Evolutionary conservation across 2,329 filamentous ascomycete genomes (phyloP).

Genomic region (Hypoxylon sp.): DNA sequence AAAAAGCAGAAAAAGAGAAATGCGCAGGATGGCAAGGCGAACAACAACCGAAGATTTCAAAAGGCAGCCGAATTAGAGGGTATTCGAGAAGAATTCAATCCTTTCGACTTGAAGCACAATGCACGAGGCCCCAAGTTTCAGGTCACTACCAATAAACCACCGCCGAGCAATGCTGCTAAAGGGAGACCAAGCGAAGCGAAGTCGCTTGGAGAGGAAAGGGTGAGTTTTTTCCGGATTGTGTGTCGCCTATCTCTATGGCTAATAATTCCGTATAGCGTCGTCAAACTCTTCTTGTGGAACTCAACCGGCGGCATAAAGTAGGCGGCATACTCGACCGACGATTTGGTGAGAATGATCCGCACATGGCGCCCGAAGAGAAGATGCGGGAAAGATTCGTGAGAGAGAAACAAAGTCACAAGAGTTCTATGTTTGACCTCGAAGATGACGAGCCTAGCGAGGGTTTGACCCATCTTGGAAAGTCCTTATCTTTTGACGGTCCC

Average conservation of each 20-base stretch:
- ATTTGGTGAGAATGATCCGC: conserved; percentile 95
- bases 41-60: conserved; percentile 82
- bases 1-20: conserved; percentile 92
- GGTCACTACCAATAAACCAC: conserved; percentile 77
- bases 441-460: conserved; percentile 78
- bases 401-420: conserved; percentile 85
- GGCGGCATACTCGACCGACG: conserved; percentile 93
- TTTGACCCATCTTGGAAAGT: conserved; percentile 85
- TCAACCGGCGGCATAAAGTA: conserved; percentile 90
- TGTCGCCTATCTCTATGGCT: conserved; percentile 27
- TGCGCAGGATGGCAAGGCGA: conserved; percentile 75
- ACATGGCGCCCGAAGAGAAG: conserved; percentile 92
- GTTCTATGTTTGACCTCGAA: conserved; percentile 91
- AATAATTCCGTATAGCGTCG: conserved; percentile 69
- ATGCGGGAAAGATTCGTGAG: conserved; percentile 91
- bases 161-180: conserved; percentile 66
- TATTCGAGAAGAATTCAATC: conserved; percentile 97
- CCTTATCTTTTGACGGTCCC: conserved; percentile 74
- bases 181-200: conserved; percentile 86
- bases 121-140: conserved; percentile 86
- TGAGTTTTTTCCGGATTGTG: conserved; percentile 58
- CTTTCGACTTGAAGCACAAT: conserved; percentile 92
- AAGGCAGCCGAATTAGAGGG: conserved; percentile 83
- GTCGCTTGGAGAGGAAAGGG: conserved; percentile 87
- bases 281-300: conserved; percentile 87